Evolutionary conservation across 2,329 filamentous ascomycete genomes (phyloP).

Genomic region (Dothistroma pini): DNA sequence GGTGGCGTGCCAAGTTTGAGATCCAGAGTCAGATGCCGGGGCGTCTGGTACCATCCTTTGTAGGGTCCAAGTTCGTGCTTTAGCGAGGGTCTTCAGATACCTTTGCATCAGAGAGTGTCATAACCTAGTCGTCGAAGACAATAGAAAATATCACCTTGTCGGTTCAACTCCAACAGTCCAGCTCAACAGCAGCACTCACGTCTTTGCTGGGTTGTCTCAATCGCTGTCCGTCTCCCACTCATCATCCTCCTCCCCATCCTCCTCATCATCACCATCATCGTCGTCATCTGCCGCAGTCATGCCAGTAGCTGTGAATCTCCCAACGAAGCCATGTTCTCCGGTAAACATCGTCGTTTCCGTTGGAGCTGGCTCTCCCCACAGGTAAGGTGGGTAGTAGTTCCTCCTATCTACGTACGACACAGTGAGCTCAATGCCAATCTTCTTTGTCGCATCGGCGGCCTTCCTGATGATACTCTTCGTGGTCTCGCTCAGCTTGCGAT

Average conservation of each 20-base stretch:
- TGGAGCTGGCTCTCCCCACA: constrained; percentile 21
- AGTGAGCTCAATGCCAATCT: constrained; percentile 11
- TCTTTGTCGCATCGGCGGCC: constrained; percentile 6
- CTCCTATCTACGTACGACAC: constrained; percentile 9
- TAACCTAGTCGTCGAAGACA: neutral
- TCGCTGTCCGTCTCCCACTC: constrained; percentile 8
- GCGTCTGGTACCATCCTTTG: constrained; percentile 27
- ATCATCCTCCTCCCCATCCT: no score
- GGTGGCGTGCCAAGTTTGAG: constrained; percentile 30
- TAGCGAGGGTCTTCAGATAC: neutral
- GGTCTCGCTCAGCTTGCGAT: neutral
- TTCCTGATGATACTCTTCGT: constrained; percentile 7
- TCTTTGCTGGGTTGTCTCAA: neutral
- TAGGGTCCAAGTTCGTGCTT: constrained; percentile 24
- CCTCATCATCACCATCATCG: constrained; percentile 7
- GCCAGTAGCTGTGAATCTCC: neutral
- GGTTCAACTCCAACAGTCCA: neutral
- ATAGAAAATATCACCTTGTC: no score
- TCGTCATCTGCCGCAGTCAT: neutral
- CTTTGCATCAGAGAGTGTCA: neutral
- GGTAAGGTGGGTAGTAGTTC: constrained; percentile 22
- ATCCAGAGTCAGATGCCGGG: constrained; percentile 28
- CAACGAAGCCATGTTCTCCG: constrained; percentile 6
- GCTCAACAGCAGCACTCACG: neutral
- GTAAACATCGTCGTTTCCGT: constrained; percentile 3